Conservation (phyloP, 2,329 filamentous ascomycete species). For the Aureobasidium musti region DNA sequence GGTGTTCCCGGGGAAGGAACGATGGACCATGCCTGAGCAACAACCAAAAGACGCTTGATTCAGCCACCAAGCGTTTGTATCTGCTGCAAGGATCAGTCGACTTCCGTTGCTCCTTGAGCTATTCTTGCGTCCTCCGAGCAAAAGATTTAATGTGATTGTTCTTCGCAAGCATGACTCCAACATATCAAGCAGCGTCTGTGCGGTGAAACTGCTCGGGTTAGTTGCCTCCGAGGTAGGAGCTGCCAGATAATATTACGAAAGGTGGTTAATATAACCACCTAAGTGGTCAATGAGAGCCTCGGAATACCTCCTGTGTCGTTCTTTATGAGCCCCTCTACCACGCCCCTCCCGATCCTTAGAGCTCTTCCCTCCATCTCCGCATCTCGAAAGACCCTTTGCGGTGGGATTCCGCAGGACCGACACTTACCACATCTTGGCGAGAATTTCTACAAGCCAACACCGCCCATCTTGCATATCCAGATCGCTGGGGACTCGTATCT, state of each 20-base stretch:
- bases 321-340: background rate
- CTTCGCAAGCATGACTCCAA: background rate
- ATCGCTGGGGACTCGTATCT: background rate
- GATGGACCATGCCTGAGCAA: background rate
- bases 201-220: slow-evolving; percentile 17
- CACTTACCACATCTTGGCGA: background rate
- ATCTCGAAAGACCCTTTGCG: background rate
- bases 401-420: slow-evolving; percentile 20
- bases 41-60: background rate
- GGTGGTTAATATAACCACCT: background rate
- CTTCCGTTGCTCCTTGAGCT: slow-evolving; percentile 2
- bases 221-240: slow-evolving; percentile 1
- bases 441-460: background rate
- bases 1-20: slow-evolving; percentile 16
- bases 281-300: background rate
- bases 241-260: slow-evolving; percentile 6
- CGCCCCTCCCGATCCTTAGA: background rate
- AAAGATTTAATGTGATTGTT: background rate
- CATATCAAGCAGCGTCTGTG: background rate
- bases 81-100: slow-evolving; percentile 1
- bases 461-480: background rate
- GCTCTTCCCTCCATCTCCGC: slow-evolving; percentile 14
- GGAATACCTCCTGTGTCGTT: background rate
- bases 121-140: background rate
- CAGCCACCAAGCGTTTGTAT: slow-evolving; percentile 8